Percentiles rank a stretch among this genome's conserved stretches.
phyloP scores from a whole-genome alignment of 805 yeast species.

The Saccharomycopsis fodiens region DNA sequence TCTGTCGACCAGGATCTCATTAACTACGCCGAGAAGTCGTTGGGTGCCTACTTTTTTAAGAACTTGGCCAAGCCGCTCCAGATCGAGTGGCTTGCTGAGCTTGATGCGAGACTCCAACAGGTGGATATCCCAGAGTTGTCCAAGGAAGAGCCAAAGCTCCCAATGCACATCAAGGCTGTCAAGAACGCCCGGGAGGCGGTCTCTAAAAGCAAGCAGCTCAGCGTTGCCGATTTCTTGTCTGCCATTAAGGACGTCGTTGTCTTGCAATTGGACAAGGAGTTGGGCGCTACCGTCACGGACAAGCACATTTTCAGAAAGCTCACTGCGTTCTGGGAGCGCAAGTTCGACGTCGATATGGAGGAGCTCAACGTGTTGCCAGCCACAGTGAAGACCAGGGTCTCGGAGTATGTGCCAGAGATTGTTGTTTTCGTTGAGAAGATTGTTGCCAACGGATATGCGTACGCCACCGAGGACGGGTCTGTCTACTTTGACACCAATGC shows the following conservation, averaged over 20 bases:
- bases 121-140: conserved; percentile 46
- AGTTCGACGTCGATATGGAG: conserved; percentile 80
- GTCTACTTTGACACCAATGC: conserved; percentile 90
- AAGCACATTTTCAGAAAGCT: conserved; percentile 75
- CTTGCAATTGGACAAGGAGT: conserved; percentile 60
- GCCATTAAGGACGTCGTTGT: conserved; percentile 69
- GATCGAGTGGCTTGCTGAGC: conserved; percentile 27
- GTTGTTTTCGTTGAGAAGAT: conserved; percentile 69
- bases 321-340: conserved; percentile 84
- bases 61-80: conserved; percentile 46
- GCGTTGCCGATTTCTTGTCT: conserved; percentile 35
- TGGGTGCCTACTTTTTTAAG: conserved; percentile 27
- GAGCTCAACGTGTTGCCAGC: conserved; percentile 80
- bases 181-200: conserved; percentile 34
- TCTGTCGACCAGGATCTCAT: conserved; percentile 23
- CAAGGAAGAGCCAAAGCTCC: conserved; percentile 66
- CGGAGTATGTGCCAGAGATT: conserved; percentile 93
- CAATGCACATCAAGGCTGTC: conserved; percentile 73
- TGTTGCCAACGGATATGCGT: conserved; percentile 76
- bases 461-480: conserved; percentile 76
- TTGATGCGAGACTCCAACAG: conserved; percentile 42
- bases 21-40: conserved; percentile 4
- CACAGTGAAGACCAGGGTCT: conserved; percentile 82
- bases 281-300: conserved; percentile 74
- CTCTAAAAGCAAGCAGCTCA: conserved; percentile 20